Conservation (phyloP, 2,329 filamentous ascomycete species). For the Trichophyton equinum region DNA sequence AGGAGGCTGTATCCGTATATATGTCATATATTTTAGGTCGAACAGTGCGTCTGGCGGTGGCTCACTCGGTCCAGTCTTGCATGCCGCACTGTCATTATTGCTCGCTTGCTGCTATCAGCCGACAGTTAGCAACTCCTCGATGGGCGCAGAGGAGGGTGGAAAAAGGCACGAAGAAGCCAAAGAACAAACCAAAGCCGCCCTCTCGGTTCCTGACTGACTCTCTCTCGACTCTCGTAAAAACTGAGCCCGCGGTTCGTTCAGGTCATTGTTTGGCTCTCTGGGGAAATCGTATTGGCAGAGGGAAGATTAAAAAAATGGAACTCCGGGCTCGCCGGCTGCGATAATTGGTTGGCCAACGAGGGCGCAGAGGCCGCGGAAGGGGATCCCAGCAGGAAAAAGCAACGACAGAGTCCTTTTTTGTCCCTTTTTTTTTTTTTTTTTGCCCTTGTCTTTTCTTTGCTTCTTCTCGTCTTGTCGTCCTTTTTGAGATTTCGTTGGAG, state of each 20-base stretch:
- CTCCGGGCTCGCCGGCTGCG: background rate
- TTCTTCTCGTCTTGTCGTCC: too few species aligned
- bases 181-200: background rate
- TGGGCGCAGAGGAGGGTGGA: background rate
- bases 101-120: background rate
- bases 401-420: background rate
- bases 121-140: too few species aligned
- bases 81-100: constrained; percentile 1
- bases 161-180: background rate
- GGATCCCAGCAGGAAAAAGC: background rate
- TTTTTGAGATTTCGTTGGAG: too few species aligned
- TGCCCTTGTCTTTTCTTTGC: background rate
- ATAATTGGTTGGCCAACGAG: background rate
- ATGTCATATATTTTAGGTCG: background rate
- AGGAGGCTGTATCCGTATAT: background rate
- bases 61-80: background rate
- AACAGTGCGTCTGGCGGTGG: background rate
- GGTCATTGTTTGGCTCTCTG: background rate
- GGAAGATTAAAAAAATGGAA: background rate
- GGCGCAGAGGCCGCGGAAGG: background rate
- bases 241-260: background rate
- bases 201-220: too few species aligned
- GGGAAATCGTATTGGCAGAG: background rate
- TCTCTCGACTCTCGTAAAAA: too few species aligned
- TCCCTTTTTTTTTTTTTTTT: background rate